Percentiles rank a stretch among this genome's conserved stretches.
Conservation (phyloP, 75 land plant genomes). For the Gnetum montanum region DNA sequence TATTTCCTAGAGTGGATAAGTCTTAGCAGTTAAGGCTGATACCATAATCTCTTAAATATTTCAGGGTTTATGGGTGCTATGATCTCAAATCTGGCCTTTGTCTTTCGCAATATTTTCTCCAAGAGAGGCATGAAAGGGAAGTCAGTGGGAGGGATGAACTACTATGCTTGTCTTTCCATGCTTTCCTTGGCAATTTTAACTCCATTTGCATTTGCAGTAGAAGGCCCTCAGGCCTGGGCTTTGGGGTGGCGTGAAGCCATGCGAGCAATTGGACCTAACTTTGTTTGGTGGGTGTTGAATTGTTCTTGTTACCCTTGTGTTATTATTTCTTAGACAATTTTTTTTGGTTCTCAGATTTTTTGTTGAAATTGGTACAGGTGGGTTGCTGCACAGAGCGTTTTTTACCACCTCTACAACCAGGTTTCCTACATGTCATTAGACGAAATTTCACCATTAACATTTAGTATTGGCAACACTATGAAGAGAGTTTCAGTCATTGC, state of each 20-base stretch:
- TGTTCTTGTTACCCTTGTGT: not conserved
- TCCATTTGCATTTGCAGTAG: conserved; percentile 80
- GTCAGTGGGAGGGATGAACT: conserved; percentile 81
- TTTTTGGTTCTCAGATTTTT: not conserved
- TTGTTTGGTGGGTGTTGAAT: conserved; percentile 40
- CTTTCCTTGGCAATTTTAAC: conserved; percentile 56
- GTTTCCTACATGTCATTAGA: conserved; percentile 80
- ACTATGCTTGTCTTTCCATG: conserved; percentile 78
- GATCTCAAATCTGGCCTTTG: conserved; percentile 80
- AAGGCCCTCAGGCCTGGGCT: conserved; percentile 78
- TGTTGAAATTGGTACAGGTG: conserved; percentile 25
- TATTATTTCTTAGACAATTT: not conserved
- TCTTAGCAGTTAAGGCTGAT: not conserved
- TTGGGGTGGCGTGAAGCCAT: conserved; percentile 57
- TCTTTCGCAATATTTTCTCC: conserved; percentile 82
- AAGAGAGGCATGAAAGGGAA: conserved; percentile 90
- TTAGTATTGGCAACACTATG: conserved; percentile 76
- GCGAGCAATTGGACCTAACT: conserved; percentile 43
- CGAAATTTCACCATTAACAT: conserved; percentile 72
- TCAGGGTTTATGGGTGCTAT: conserved; percentile 83
- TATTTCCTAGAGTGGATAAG: not conserved
- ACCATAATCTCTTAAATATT: not conserved
- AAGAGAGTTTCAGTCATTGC: conserved; percentile 76
- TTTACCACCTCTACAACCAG: conserved; percentile 74
- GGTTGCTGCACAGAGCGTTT: conserved; percentile 74